These are phyloP conservation scores for Zymoseptoria pseudotritici DNA, from an alignment of 2,329 filamentous ascomycete species.

Conservation along the genomic window DNA sequence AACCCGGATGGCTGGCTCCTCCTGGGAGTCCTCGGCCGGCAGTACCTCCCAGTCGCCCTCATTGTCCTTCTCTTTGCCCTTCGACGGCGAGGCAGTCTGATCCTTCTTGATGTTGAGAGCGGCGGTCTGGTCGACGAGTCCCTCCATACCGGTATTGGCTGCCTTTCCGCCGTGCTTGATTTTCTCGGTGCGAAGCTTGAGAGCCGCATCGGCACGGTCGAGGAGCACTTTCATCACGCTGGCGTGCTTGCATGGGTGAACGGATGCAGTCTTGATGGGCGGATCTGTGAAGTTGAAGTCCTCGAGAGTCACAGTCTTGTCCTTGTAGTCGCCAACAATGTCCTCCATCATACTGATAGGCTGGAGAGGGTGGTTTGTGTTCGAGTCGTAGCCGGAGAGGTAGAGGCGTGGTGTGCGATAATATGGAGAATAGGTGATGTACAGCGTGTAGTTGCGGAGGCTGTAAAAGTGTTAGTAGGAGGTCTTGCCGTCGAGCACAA, in stretches of 20 bases:
- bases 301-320: constrained; percentile 97
- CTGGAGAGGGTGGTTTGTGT: constrained; percentile 57
- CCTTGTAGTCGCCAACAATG: constrained; percentile 92
- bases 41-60: constrained; percentile 58
- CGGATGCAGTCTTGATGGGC: constrained; percentile 88
- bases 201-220: constrained; percentile 85
- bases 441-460: constrained; percentile 90
- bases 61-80: constrained; percentile 38
- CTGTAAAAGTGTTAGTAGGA: constrained; percentile 11
- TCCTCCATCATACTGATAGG: constrained; percentile 92
- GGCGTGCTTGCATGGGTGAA: constrained; percentile 96
- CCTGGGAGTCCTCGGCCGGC: constrained; percentile 47
- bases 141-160: constrained; percentile 63
- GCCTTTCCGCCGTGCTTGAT: constrained; percentile 50
- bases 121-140: constrained; percentile 72
- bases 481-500: constrained; percentile 19
- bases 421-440: constrained; percentile 96
- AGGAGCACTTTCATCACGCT: constrained; percentile 97
- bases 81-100: constrained; percentile 37
- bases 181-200: constrained; percentile 82
- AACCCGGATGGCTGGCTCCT: constrained; percentile 76
- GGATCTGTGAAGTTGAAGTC: constrained; percentile 93
- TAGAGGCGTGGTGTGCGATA: constrained; percentile 95
- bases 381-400: constrained; percentile 77
- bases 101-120: constrained; percentile 50